Percentiles rank a stretch among this genome's conserved stretches.
Evolutionary conservation across 2,329 filamentous ascomycete species (phyloP).

Genomic region (Penicillium occitanis): DNA sequence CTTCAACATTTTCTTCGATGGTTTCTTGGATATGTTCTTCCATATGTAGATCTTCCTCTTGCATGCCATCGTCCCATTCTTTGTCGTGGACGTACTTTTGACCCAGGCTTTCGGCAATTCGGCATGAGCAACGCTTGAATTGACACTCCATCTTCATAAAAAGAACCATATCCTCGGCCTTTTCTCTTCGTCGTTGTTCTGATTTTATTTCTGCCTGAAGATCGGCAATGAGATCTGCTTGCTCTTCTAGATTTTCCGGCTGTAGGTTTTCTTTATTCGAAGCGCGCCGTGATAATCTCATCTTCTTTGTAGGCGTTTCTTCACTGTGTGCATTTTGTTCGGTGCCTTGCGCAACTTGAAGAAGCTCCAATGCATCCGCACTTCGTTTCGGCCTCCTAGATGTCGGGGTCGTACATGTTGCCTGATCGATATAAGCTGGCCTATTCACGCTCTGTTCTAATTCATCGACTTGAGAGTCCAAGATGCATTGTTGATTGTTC

Average conservation of each 20-base stretch:
- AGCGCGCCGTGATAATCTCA: slow-evolving; percentile 34
- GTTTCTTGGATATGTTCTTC: slow-evolving; percentile 15
- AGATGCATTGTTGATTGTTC: slow-evolving; percentile 34
- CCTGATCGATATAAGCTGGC: slow-evolving; percentile 32
- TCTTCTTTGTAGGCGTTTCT: slow-evolving; percentile 37
- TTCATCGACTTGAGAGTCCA: slow-evolving; percentile 36
- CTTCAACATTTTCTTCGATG: neutral
- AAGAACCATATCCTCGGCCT: slow-evolving; percentile 58
- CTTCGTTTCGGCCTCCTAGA: slow-evolving; percentile 38
- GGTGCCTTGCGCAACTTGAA: slow-evolving; percentile 24
- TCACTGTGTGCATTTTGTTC: slow-evolving; percentile 21
- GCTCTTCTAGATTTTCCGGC: slow-evolving; percentile 27
- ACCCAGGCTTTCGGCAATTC: slow-evolving; percentile 45
- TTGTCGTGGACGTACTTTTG: slow-evolving; percentile 42
- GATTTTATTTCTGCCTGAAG: slow-evolving; percentile 51
- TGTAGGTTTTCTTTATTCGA: slow-evolving; percentile 31
- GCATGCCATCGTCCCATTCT: slow-evolving; percentile 29
- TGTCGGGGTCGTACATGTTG: slow-evolving; percentile 32
- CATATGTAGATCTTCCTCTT: slow-evolving; percentile 14
- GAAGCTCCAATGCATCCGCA: slow-evolving; percentile 31
- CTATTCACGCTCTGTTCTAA: slow-evolving; percentile 25
- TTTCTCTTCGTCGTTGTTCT: slow-evolving; percentile 52
- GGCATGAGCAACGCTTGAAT: slow-evolving; percentile 50
- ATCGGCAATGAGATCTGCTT: slow-evolving; percentile 47
- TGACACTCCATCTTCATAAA: slow-evolving; percentile 53